phyloP scores from a whole-genome alignment of 805 yeast genomes.

The Barnettozyma sucrosica region DNA sequence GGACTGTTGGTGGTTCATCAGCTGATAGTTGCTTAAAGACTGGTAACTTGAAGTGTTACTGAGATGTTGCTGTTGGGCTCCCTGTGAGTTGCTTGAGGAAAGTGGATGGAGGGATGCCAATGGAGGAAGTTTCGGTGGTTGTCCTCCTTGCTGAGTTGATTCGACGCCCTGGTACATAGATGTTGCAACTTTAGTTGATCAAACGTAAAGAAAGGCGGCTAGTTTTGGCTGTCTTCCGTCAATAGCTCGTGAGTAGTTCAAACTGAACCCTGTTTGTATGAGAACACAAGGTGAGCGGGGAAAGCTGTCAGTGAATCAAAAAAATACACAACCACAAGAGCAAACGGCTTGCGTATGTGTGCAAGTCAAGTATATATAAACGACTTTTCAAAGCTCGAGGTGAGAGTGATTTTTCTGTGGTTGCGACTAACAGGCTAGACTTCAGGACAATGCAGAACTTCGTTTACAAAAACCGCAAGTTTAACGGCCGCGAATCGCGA shows the following conservation, averaged over 20 bases:
- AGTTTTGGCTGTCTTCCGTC: background rate
- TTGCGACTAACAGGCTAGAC: background rate
- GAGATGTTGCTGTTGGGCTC: background rate
- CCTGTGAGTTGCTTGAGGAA: too few relatives aligned
- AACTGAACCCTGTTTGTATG: background rate
- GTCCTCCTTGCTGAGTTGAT: background rate
- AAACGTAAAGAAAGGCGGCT: background rate
- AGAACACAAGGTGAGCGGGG: background rate
- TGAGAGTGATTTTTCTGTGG: background rate
- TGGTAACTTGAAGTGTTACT: background rate
- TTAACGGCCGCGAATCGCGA: constrained; percentile 10
- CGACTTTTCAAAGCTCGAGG: background rate
- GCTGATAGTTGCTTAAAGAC: background rate
- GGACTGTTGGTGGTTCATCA: background rate
- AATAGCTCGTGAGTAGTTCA: background rate
- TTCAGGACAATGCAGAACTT: background rate
- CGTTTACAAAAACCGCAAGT: background rate
- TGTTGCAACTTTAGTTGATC: background rate
- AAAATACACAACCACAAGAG: background rate
- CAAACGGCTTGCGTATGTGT: background rate
- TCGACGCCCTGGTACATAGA: constrained; percentile 4
- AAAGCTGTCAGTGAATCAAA: background rate
- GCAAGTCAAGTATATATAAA: background rate
- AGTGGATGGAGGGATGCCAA: constrained; percentile 6
- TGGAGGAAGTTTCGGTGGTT: constrained; percentile 9